phyloP scores from a whole-genome alignment of 1,284 basidiomycete species.

The Microbotryum silenes-acaulis region DNA sequence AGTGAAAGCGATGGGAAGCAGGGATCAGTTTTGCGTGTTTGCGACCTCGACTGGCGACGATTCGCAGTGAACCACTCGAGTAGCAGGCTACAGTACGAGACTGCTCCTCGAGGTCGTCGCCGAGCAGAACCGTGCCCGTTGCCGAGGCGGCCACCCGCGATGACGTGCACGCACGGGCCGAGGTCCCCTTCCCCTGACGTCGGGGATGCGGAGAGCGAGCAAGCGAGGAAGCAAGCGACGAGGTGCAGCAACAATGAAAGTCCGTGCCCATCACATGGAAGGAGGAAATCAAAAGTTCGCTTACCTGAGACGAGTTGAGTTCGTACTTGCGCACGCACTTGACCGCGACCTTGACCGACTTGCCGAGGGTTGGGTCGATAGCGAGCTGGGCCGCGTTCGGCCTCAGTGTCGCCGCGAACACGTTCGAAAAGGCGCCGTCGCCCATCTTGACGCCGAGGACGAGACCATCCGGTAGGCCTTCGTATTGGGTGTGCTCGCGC shows the following conservation, averaged over 20 bases:
- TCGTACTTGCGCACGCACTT: slow-evolving; percentile 84
- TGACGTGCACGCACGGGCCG: neutral
- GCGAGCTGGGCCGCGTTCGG: slow-evolving; percentile 47
- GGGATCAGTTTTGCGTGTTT: neutral
- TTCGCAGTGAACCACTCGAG: neutral
- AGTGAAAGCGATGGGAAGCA: too few species aligned
- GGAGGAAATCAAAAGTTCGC: slow-evolving; percentile 36
- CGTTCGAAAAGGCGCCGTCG: slow-evolving; percentile 89
- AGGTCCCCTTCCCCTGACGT: neutral
- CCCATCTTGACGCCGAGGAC: slow-evolving; percentile 30
- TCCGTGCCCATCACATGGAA: neutral
- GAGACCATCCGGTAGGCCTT: slow-evolving; percentile 28
- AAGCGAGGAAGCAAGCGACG: neutral
- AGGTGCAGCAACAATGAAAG: neutral
- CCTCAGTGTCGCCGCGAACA: slow-evolving; percentile 86
- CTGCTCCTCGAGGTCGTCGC: too few species aligned
- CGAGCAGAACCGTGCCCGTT: too few species aligned
- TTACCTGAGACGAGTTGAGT: slow-evolving; percentile 88
- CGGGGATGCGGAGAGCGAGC: too few species aligned
- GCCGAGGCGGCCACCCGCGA: neutral
- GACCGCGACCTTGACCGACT: slow-evolving; percentile 68
- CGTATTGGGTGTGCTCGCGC: slow-evolving; percentile 20
- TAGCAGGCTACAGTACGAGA: too few species aligned
- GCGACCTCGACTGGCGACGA: neutral
- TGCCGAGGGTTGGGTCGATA: slow-evolving; percentile 27